Evolutionary conservation across 2,329 filamentous ascomycete genomes (phyloP).

Genomic region (Aspergillus fischeri): DNA sequence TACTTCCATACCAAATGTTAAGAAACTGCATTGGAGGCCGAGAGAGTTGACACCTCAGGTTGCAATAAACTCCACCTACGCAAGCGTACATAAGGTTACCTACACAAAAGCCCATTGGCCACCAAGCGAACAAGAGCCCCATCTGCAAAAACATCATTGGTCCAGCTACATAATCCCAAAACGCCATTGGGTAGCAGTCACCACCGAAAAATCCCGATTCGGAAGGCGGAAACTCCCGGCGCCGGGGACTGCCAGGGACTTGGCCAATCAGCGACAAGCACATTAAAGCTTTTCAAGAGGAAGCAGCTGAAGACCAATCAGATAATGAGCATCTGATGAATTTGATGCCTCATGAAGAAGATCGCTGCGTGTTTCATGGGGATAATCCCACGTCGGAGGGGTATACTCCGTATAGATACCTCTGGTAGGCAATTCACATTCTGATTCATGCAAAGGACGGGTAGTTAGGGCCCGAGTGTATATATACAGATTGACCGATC

Average conservation of each 20-base stretch:
- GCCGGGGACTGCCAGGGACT: background rate
- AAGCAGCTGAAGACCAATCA: background rate
- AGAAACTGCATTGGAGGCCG: too few species aligned
- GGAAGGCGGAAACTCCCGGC: too few species aligned
- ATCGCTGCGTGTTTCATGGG: background rate
- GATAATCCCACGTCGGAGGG: background rate
- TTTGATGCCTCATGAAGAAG: background rate
- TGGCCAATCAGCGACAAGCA: slow-evolving; percentile 6
- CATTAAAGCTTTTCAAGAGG: slow-evolving; percentile 4
- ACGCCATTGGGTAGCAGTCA: slow-evolving; percentile 28
- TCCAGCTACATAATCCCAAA: background rate
- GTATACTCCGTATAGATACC: background rate
- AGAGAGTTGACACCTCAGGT: background rate
- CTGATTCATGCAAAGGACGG: background rate
- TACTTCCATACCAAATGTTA: too few species aligned
- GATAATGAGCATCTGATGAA: background rate
- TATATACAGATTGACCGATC: background rate
- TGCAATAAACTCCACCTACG: background rate
- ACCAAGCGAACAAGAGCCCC: background rate
- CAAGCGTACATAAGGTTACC: background rate
- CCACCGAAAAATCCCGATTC: too few species aligned
- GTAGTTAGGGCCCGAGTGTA: background rate
- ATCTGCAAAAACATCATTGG: background rate
- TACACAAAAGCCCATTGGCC: background rate
- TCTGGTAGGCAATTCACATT: background rate